Base-by-base conservation (phyloP, 176 grass and related monocot species). In the Pharus latifolius region DNA sequence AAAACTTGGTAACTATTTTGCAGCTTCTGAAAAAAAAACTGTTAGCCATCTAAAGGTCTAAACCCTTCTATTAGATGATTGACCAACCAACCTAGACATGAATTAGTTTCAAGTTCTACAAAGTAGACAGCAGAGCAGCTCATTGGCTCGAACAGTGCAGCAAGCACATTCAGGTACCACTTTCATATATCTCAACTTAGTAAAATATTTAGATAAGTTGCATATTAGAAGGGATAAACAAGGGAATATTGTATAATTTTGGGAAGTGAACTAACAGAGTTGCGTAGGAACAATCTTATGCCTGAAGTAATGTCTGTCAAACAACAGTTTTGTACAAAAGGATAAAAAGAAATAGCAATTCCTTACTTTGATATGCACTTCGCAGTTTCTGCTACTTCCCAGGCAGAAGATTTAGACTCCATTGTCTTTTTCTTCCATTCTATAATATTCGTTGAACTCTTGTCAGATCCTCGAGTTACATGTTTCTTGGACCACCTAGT, bases 401-500 rank as follows among this genome's bases (percentile, higher is more conserved):
- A 96, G 47, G 82, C 40, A 75, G 81, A 85, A 70, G 85, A 80
- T 33, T 84, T 92, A 58, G 82, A 76, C 60, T 84, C 88, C 52
- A 91, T 28, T 49, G 69, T 83, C 53, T 67, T 91, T 55, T 85
- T 91, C 69, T 96, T 96, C 85, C 92, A 92, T n/a, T 92, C 77
- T 75, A 89, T 72, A 51, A 89, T 84, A 70, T 88, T 92, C 69
- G 92, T 69, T 22, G 86, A 86, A 41, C 71, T 74, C 31, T 75
- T 89, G 40, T 84, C 77, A 46, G 72, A 83, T 22, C 79, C 51
- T 76, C 60, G 82, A 26, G 78, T 73, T 16, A 84, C 74, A 60
- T 96, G 88, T 63, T 96, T 96, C 85, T 91, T 96, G 47, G 92
- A 96, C 88, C 88, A 96, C 52, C 88, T 88, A 18, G 88, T 96